phyloP scores from a whole-genome alignment of 176 grass and related monocot species.

The Neostapfia colusana region DNA sequence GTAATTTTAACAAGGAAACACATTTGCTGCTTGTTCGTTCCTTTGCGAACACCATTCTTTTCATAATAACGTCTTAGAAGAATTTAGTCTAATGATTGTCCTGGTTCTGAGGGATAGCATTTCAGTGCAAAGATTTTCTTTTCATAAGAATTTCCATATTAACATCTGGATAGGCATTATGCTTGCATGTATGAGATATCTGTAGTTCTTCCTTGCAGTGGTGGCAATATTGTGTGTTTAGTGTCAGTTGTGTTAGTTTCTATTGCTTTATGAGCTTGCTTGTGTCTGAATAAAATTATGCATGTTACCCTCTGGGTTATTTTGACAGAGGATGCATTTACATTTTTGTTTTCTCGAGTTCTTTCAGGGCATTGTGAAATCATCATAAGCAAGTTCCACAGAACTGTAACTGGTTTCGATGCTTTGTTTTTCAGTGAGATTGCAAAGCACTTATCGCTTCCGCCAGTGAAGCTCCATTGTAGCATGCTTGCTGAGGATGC shows the following conservation, averaged over 20 bases:
- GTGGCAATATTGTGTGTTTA: not conserved
- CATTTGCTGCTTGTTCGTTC: no score
- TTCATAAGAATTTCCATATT: no score
- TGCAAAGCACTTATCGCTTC: slow-evolving; percentile 92
- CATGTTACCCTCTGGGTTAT: not conserved
- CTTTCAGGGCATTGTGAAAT: not conserved
- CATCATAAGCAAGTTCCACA: not conserved
- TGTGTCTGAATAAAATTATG: not conserved
- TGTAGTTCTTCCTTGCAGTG: not conserved
- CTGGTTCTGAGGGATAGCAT: no score
- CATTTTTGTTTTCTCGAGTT: not conserved
- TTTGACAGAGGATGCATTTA: not conserved
- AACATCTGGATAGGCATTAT: no score
- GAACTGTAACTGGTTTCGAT: slow-evolving; percentile 5
- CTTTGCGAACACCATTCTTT: no score
- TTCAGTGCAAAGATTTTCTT: no score
- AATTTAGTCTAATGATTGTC: no score
- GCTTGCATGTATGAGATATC: no score
- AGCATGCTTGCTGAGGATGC: slow-evolving; percentile 98
- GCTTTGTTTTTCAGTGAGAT: slow-evolving; percentile 66
- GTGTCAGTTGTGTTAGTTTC: not conserved
- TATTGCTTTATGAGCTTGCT: not conserved
- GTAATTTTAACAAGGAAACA: not conserved
- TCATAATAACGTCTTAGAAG: no score
- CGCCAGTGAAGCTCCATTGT: slow-evolving; percentile 95